Base-by-base conservation (phyloP, 1,139 yeast species). In the Spathaspora sp. region DNA sequence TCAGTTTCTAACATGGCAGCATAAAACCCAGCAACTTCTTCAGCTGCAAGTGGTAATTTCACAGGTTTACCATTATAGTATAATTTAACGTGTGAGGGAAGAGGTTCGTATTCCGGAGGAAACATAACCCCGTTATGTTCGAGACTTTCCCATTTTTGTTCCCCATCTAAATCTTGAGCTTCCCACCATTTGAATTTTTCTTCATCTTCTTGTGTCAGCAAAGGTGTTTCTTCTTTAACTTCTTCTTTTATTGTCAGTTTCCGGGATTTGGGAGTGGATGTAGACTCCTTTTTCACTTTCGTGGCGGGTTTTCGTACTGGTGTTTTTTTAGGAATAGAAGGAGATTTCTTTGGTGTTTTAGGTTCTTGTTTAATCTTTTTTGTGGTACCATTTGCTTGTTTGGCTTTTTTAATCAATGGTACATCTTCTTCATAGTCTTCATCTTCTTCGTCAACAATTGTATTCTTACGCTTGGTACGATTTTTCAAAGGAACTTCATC, bases 21-120 rank as follows among this genome's bases (percentile, higher is more conserved):
- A 64, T 76, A 93, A 61, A 90, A 91, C 0, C 97, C 97, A 0
- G 97, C 98, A 31, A 93, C 97, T 65, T 93, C 98, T 65, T 93
- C 99, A 2, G 97, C 98, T 47, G 78, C 88, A 1, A 71, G 67
- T 0, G 96, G 93, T 50, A 91, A 72, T 24, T 70, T 71, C 1
- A 91, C 89, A 0, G 93, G 86, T 53, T 79, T 76, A 1, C 89
- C 89, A 54, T 86, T 85, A 59, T 91, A 91, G 51, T 80, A 76
- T 48, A 93, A 61, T 59, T 86, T 88, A 41, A 90, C 87, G 56
- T 81, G 78, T n/a, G 81, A 71, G 0, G 98, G 98, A 38, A 93
- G 68, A 9, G 95, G 91, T 59, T 86, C 90, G 65, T 93, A 91
- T 8, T 82, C 86, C 0, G 98, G 97, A 2, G 99, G 98, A 58